phyloP scores from a whole-genome alignment of 1,139 yeast species.

The Yamadazyma trypodendri region DNA sequence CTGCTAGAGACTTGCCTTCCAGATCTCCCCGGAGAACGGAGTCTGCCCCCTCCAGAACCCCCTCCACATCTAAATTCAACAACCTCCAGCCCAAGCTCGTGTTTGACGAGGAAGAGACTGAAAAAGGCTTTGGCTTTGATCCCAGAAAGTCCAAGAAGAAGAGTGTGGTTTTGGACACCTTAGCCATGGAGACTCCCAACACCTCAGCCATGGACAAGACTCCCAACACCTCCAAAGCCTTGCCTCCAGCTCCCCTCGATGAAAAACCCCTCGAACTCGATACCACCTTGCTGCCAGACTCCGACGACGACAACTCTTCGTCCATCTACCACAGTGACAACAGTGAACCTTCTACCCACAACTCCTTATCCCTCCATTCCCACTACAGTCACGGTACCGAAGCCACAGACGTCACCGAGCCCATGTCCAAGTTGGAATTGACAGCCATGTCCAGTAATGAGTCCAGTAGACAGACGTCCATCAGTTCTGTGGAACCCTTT shows the following conservation, averaged over 20 bases:
- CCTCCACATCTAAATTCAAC: conserved; percentile 15
- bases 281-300: conserved; percentile 36
- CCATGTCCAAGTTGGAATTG: conserved; percentile 17
- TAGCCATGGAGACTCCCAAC: neutral
- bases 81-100: conserved; percentile 17
- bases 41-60: conserved; percentile 14
- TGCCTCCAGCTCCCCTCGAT: too few relatives aligned
- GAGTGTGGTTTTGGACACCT: conserved; percentile 6
- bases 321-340: conserved; percentile 36
- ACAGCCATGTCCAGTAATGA: conserved; percentile 15
- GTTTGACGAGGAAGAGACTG: conserved; percentile 17
- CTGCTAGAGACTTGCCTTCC: too few relatives aligned
- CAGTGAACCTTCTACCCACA: conserved; percentile 33
- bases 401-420: conserved; percentile 14
- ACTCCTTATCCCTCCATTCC: conserved; percentile 43
- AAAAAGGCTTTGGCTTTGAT: conserved; percentile 22
- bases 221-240: too few relatives aligned
- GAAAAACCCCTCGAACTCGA: conserved; percentile 17
- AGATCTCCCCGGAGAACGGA: conserved; percentile 18
- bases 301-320: conserved; percentile 30
- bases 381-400: conserved; percentile 29
- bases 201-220: too few relatives aligned
- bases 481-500: conserved; percentile 18
- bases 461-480: conserved; percentile 16
- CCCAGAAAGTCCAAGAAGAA: conserved; percentile 20